Evolutionary conservation across 345 rosid species (phyloP), one percentile per base, ranked within the genome.

Genomic region (Eucalyptus sp.): DNA sequence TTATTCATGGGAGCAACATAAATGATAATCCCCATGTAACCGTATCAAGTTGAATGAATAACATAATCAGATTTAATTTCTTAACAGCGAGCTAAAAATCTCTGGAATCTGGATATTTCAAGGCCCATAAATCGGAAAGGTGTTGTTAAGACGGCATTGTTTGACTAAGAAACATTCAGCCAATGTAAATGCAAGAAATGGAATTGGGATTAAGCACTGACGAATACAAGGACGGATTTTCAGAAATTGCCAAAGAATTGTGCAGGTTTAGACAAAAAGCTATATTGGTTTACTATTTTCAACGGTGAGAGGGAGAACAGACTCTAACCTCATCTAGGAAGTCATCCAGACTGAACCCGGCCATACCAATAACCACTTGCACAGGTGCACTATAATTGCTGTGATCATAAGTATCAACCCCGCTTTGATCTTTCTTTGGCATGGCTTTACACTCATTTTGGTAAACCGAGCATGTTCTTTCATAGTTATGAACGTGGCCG

Each of bases 401-500:
- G 89, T 94, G 93, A 52, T 95, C 94, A 50, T 95, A 95, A 13
- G 93, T 92, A 91, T 93, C 95, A 7, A 90, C 41, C 41, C 96
- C 94, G 14, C 87, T 88, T 79, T 49, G 76, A 89, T 92, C 95
- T 90, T 90, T 95, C 10, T 33, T 49, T 25, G 98, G 98, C 93
- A 91, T 92, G 81, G 92, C 95, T 52, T 89, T 88, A 90, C 98
- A 96, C 14, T 87, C 37, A 9, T 50, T 54, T 80, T 89, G 88
- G 86, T 83, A 93, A 41, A 96, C 84, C 6, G 96, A 94, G 87
- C 96, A 96, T 20, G 93, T 96, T 89, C 98, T 92, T 89, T 94
- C 98, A 33, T 96, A 95, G 86, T 95, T 96, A 90, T 96, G 98
- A 50, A 96, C 95, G 83, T 96, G 96, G 20, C 98, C 96, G 33